Base-by-base conservation (phyloP, 2,329 filamentous ascomycete species). In the Dactylellina cionopaga region DNA sequence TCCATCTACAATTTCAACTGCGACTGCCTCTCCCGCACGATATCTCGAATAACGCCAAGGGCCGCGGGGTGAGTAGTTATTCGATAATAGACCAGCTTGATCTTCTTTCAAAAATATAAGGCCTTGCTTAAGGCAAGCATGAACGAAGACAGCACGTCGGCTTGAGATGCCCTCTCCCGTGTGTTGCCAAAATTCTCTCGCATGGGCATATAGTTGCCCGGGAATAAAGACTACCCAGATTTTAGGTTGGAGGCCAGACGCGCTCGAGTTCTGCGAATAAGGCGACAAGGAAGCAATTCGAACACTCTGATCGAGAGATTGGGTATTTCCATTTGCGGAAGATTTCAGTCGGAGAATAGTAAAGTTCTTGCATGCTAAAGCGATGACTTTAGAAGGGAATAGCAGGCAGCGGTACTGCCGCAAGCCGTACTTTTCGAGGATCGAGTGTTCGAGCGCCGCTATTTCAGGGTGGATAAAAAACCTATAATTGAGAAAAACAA, bases 101-200 rank as follows among this genome's bases (percentile, higher is more conserved):
- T 59, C 31, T 13, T 65, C 44, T 11, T 81, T 79, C 56, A 88
- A 84, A 1, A 87, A 83, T 52, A 91, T 82, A 41, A 90, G 83
- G 0, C 88, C 88, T 74, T 94, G 89, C 35, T 85, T 85, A 74
- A 96, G 87, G 1, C 94, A 85, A 41, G 85, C 84, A 71, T 92
- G 88, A 78, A 91, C 96, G 80, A 96, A 97, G 79, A 97, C 94
- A 31, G 92, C 93, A 39, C 92, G 87, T 52, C 95, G 89, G 79
- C 93, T 97, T 0, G 93, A 97, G 11, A 96, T 85, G 13, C 95
- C 95, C 74, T 96, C 93, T 17, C 95, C 95, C 0, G 91, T 90
- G 80, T 99, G 95, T 80, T 98, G 95, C 95, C 95, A 99, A 78
- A 96, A 97, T 77, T 92, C 87, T 80, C 97, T 98, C n/a, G 92